Evolutionary conservation across 1,284 basidiomycete species (phyloP), one percentile per base, ranked within the genome.

Genomic region (Trametes polyzona): DNA sequence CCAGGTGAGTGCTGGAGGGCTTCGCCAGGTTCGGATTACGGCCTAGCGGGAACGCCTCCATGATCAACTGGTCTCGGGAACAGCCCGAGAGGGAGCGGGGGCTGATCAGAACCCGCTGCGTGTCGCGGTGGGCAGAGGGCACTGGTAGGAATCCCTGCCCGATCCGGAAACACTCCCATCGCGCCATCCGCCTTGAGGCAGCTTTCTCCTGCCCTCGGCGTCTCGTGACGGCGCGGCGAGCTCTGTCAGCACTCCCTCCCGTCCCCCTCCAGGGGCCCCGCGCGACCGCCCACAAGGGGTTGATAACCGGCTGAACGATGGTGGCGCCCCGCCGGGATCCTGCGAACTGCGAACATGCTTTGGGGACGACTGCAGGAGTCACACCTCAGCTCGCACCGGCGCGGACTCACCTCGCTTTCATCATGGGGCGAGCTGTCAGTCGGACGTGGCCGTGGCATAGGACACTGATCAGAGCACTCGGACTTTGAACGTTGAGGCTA

Each of bases 181-280:
- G 65, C 55, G 54, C 59, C 49, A 65, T 62, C 58, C 24, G 65
- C 65, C 65, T 67, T 54, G 65, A 67, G 63, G 61, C 57, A 55
- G 47, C 19, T 19, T 47, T n/a, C n/a, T n/a, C n/a, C n/a, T n/a
- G n/a, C n/a, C n/a, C 29, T 29, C 29, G 16, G 47, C 51, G n/a
- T 17, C 63, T 52, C 63, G 63, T 63, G 61, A 63, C 52, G 36
- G 40, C 36, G 30, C 37, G 40, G 16, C n/a, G 46, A 46, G 36
- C 47, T 60, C 36, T 53, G 61, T 63, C 47, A 58, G 59, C 61
- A 42, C n/a, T n/a, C n/a, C n/a, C n/a, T 37, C 48, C 33, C 39
- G 40, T 42, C 47, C 39, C 35, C 42, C 33, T 14, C 30, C 19
- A 7, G 42, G 21, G 47, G 50, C 51, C 51, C 41, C 40, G 23